Conservation (phyloP, 2,329 filamentous ascomycete genomes). For the Stylonectria norvegica region DNA sequence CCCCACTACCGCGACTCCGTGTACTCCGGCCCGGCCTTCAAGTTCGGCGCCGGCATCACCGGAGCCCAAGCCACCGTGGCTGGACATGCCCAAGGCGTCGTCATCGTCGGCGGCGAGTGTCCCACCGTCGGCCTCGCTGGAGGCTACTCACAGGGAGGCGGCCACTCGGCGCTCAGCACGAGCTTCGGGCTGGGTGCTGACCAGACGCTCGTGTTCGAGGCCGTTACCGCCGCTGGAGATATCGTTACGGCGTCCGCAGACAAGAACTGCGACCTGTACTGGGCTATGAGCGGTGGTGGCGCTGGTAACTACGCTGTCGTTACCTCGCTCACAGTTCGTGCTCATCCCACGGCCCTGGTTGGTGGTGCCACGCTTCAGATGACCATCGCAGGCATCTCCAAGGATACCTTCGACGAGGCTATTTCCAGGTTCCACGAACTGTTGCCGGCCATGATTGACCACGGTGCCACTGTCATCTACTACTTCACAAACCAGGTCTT, state of each 20-base stretch:
- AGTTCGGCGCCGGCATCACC: slow-evolving; percentile 53
- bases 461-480: slow-evolving; percentile 46
- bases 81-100: slow-evolving; percentile 43
- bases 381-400: slow-evolving; percentile 2
- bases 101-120: slow-evolving; percentile 54
- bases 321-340: slow-evolving; percentile 51
- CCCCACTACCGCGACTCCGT: slow-evolving; percentile 35
- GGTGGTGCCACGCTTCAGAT: slow-evolving; percentile 30
- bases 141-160: slow-evolving; percentile 58
- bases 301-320: slow-evolving; percentile 58
- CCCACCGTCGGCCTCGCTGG: slow-evolving; percentile 56
- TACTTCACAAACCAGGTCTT: slow-evolving; percentile 31
- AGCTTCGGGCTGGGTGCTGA: slow-evolving; percentile 59
- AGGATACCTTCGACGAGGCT: slow-evolving; percentile 17
- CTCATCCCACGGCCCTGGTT: slow-evolving; percentile 40
- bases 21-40: slow-evolving; percentile 52
- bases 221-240: slow-evolving; percentile 50
- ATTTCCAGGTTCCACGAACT: slow-evolving; percentile 26
- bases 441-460: slow-evolving; percentile 40
- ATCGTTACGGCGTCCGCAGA: slow-evolving; percentile 45
- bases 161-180: slow-evolving; percentile 49
- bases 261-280: slow-evolving; percentile 57
- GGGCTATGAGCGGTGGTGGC: slow-evolving; percentile 60
- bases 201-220: slow-evolving; percentile 53
- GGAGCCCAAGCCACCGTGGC: slow-evolving; percentile 46